Conservation (phyloP, 345 rosid genomes). For the Triadica sebifera region DNA sequence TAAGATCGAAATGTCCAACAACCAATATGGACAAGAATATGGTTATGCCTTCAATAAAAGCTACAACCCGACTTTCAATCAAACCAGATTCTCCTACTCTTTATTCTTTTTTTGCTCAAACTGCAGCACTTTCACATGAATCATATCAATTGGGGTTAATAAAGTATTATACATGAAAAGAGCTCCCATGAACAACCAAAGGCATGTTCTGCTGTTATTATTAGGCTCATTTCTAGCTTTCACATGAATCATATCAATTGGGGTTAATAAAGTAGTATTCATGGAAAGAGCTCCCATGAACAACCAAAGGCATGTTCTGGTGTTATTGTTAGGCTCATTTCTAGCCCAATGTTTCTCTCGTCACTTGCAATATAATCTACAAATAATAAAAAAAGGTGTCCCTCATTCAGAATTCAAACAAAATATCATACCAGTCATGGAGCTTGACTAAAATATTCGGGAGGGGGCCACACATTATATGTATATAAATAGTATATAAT, state of each 20-base stretch:
- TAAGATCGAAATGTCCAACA: not conserved
- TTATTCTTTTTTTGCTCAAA: too few species aligned
- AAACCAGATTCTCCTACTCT: not conserved
- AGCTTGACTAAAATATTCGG: too few species aligned
- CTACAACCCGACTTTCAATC: not conserved
- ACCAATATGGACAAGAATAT: not conserved
- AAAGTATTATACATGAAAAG: not conserved
- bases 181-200: not conserved
- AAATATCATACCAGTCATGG: too few species aligned
- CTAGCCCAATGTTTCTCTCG: not conserved
- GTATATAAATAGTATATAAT: too few species aligned
- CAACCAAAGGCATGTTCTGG: not conserved
- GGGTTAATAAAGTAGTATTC: not conserved
- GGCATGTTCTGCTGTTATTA: not conserved
- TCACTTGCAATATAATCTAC: too few species aligned
- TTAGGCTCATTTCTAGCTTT: not conserved
- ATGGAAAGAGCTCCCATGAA: not conserved
- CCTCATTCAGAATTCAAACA: too few species aligned
- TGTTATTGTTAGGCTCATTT: not conserved
- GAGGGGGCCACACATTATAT: too few species aligned
- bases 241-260: not conserved
- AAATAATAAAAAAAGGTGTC: too few species aligned
- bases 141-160: not conserved
- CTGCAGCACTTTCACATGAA: not conserved
- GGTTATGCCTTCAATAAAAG: not conserved